phyloP scores from a whole-genome alignment of 257 asterid species.

The Fraxinus cuspidata region DNA sequence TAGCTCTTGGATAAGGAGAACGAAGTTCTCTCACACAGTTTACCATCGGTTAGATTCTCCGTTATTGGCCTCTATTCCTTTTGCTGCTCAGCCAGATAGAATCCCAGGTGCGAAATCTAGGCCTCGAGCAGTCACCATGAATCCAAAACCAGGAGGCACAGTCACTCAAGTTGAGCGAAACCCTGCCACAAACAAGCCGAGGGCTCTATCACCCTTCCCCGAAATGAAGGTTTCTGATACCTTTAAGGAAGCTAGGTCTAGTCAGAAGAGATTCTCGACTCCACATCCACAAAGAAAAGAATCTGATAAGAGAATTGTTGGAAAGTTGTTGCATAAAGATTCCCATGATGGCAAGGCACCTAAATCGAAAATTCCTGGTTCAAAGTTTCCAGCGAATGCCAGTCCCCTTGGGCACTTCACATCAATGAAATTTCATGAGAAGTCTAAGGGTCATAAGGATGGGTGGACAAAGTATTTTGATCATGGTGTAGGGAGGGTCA shows the following conservation, averaged over 20 bases:
- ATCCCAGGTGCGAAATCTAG: conserved; percentile 39
- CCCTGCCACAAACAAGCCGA: conserved; percentile 47
- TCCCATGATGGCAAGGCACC: conserved; percentile 33
- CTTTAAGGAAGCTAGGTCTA: conserved; percentile 74
- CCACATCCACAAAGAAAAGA: conserved; percentile 57
- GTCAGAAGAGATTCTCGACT: conserved; percentile 62
- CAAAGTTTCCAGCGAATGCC: conserved; percentile 34
- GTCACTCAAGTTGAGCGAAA: conserved; percentile 46
- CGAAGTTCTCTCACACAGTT: conserved; percentile 80
- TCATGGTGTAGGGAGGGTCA: conserved; percentile 70
- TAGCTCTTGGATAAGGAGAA: conserved; percentile 86
- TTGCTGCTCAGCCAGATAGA: conserved; percentile 37
- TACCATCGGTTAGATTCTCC: conserved; percentile 77
- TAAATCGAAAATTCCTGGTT: conserved; percentile 26
- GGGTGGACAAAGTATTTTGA: conserved; percentile 70
- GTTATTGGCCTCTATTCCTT: conserved; percentile 49
- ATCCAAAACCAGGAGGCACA: conserved; percentile 40
- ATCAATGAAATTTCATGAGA: conserved; percentile 48
- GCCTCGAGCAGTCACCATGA: conserved; percentile 27
- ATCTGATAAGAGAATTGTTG: conserved; percentile 39
- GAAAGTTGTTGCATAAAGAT: conserved; percentile 39
- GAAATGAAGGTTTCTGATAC: conserved; percentile 62
- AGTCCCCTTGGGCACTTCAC: conserved; percentile 48
- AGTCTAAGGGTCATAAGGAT: conserved; percentile 53
- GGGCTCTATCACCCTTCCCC: conserved; percentile 78